Conservation (phyloP, 1,139 yeast genomes). For the Scheffersomyces cryptocercus region DNA sequence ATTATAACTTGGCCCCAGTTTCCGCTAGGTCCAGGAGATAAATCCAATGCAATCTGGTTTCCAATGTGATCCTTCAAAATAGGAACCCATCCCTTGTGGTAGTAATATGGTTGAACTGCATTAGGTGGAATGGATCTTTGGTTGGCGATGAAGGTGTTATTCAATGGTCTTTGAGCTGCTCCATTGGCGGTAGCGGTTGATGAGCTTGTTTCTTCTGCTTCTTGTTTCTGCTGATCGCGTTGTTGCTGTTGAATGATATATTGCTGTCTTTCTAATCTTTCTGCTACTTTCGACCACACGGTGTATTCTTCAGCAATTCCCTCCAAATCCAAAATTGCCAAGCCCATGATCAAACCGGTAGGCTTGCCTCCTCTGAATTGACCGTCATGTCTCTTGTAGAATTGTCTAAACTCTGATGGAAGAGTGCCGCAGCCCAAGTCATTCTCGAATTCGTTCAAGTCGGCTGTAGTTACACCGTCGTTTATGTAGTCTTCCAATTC, state of each 20-base stretch:
- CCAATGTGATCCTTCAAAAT: conserved; percentile 59
- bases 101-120: conserved; percentile 54
- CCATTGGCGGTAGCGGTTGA: conserved; percentile 11
- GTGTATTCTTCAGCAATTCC: conserved; percentile 67
- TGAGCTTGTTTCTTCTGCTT: conserved; percentile 16
- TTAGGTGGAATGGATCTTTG: conserved; percentile 62
- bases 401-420: conserved; percentile 76
- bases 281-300: conserved; percentile 72
- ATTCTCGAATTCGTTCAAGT: conserved; percentile 73
- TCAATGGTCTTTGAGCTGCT: conserved; percentile 5
- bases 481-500: conserved; percentile 74
- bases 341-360: conserved; percentile 72
- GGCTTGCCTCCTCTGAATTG: conserved; percentile 77
- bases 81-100: conserved; percentile 63
- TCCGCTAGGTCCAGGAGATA: conserved; percentile 63
- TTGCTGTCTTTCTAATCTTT: conserved; percentile 46
- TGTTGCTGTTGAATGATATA: conserved; percentile 33
- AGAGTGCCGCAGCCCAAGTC: conserved; percentile 65
- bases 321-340: conserved; percentile 70
- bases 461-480: conserved; percentile 72
- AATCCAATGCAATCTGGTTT: conserved; percentile 61
- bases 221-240: conserved; percentile 15
- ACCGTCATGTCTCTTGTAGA: conserved; percentile 77
- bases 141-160: conserved; percentile 42
- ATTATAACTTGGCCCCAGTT: conserved; percentile 62